Evolutionary conservation across 257 asterid species (phyloP), one percentile per base, ranked within the genome.

Genomic region (Asclepias syriaca): DNA sequence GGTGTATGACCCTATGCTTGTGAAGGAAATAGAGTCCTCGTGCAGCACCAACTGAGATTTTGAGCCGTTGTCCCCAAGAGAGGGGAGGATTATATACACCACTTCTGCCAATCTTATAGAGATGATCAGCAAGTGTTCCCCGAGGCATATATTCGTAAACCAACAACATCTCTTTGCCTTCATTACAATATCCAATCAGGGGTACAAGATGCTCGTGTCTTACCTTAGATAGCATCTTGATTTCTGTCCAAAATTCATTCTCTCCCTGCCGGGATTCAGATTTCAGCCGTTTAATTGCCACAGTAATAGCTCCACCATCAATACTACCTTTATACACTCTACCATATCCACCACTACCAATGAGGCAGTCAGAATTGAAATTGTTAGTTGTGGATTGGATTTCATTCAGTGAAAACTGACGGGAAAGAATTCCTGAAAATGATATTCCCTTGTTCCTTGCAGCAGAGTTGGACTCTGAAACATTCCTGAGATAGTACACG

Each of bases 261-360:
- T 78, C 89, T 8, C 92, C 90, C 77, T 89, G 96, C 61, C 71
- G 73, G 22, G 96, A 89, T 32, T 75, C 90, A 4, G 63, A 22
- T 59, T 75, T 87, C 74, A 58, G 29, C 22, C 86, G 80, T 84
- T 87, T 89, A 57, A 89, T 78, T 53, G 94, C 96, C 63, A 89
- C 85, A n/a, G 39, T 37, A 13, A 81, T 80, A 5, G 76, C 72
- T 56, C 90, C 92, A n/a, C 68, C 66, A 45, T 87, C 87, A 24
- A 89, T 83, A 34, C 51, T 72, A 67, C 96, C 90, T 81, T 79
- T 89, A 21, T 85, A 89, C 66, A 87, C 96, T 68, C 72, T 77
- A n/a, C 94, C 96, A 50, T 86, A 85, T 65, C 96, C 96, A 65
- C 90, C 96, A 29, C 85, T 84, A 18, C 96, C 94, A 14, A 90